Conservation (phyloP, 805 yeast species). For the Metschnikowia kunwiensis region DNA sequence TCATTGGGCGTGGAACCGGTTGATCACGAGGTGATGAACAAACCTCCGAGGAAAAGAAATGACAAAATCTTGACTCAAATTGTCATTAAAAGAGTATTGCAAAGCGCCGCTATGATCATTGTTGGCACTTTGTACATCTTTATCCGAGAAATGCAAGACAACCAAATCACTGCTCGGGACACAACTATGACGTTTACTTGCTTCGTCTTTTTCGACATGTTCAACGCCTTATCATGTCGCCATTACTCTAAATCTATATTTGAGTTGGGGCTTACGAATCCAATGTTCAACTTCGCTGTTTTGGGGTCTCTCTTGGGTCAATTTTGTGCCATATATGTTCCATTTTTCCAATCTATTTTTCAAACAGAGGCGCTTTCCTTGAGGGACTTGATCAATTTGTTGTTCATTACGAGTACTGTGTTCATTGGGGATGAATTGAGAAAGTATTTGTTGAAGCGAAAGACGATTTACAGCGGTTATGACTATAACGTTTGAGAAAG, state of each 20-base stretch:
- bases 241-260: conserved; percentile 81
- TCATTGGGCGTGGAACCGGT: conserved; percentile 97
- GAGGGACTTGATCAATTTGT: conserved; percentile 63
- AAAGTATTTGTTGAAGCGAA: conserved; percentile 46
- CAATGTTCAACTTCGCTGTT: conserved; percentile 92
- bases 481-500: conserved; percentile 18
- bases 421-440: conserved; percentile 81
- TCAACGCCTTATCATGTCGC: conserved; percentile 92
- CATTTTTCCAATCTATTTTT: conserved; percentile 88
- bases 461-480: conserved; percentile 13
- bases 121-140: conserved; percentile 86
- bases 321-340: conserved; percentile 87
- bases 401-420: conserved; percentile 70
- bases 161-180: conserved; percentile 84
- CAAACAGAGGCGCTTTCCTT: conserved; percentile 88
- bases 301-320: conserved; percentile 87
- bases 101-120: conserved; percentile 74
- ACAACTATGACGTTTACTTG: conserved; percentile 99
- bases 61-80: conserved; percentile 76
- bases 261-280: conserved; percentile 75
- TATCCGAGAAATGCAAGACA: conserved; percentile 80
- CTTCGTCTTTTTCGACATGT: conserved; percentile 94
- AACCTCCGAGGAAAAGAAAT: conserved; percentile 89
- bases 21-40: conserved; percentile 90
- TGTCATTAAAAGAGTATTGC: conserved; percentile 68